Base-by-base conservation (phyloP, 345 rosid species). In the Salix caprea region DNA sequence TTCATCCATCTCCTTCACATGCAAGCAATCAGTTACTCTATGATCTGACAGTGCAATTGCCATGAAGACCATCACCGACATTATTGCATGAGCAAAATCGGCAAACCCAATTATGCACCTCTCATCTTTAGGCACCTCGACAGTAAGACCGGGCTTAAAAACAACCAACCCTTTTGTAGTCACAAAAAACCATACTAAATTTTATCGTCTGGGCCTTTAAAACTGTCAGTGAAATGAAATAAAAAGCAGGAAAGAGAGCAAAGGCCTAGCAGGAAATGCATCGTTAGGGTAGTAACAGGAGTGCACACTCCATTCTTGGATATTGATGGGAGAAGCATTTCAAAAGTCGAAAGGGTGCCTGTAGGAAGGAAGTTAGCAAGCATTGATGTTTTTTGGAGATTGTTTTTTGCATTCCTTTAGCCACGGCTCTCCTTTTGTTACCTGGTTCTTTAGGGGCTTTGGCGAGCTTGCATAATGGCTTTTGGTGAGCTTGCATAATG, bases 261-360 rank as follows among this genome's bases (percentile, higher is more conserved):
- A 3, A 91, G 87, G 67, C 77, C 84, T 0, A 86, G 81, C 18
- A 91, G 90, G 23, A 77, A 75, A 74, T 80, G 84, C n/a, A 88
- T 83, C 97, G 90, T 91, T 1, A 88, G 76, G 76, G 89, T 82
- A 82, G 82, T 80, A 60, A 91, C 87, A 23, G 83, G 79, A 62
- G 91, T 83, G 71, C 97, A 90, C 40, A 85, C 86, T 28, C 94
- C 94, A 30, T 77, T 82, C 54, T 81, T 84, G 81, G 84, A 85
- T 46, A 92, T 77, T 0, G 97, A 88, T 1, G 94, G 92, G 10
- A 92, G 90, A 65, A 92, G 83, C 97, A 92, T 90, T 72, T 92
- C 97, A 71, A 92, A 92, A 76, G 93, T 92, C 42, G 90, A 73
- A 75, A 92, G 92, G 6, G 97, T 92, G 71, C 97, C 94, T 36